Evolutionary conservation across 2,329 filamentous ascomycete species (phyloP).

Genomic region (Fusarium acutatum): DNA sequence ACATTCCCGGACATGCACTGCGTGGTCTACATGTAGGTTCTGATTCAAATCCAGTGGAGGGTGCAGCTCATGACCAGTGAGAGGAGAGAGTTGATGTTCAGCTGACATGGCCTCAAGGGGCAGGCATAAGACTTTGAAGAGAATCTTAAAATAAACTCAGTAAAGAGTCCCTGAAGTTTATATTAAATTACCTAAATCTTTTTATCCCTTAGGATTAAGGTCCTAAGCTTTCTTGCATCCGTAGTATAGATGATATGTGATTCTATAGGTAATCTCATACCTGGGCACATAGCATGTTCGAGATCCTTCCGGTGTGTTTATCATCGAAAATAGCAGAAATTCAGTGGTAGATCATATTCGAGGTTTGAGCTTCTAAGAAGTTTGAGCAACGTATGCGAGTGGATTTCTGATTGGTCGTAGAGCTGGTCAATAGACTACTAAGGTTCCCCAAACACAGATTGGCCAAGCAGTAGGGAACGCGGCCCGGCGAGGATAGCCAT

Average conservation of each 20-base stretch:
- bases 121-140: not conserved
- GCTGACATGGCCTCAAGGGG: not conserved
- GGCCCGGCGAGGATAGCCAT: not conserved
- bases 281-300: not conserved
- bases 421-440: not conserved
- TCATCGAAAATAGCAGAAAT: not conserved
- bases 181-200: not conserved
- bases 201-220: not conserved
- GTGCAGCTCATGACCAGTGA: not conserved
- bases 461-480: not conserved
- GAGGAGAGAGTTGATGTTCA: not conserved
- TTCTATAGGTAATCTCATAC: not conserved
- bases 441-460: conserved; percentile 1
- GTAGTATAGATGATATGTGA: not conserved
- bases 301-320: conserved; percentile 45
- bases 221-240: not conserved
- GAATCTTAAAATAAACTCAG: not conserved
- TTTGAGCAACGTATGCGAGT: not conserved
- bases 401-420: conserved; percentile 1
- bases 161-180: not conserved
- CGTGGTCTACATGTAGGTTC: not conserved
- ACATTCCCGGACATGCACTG: not conserved
- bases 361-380: too few species aligned
- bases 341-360: not conserved
- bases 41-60: not conserved